Percentiles rank a stretch among this genome's conserved stretches.
Conservation (phyloP, 768 basidiomycete genomes). For the Glaciozyma antarctica region DNA sequence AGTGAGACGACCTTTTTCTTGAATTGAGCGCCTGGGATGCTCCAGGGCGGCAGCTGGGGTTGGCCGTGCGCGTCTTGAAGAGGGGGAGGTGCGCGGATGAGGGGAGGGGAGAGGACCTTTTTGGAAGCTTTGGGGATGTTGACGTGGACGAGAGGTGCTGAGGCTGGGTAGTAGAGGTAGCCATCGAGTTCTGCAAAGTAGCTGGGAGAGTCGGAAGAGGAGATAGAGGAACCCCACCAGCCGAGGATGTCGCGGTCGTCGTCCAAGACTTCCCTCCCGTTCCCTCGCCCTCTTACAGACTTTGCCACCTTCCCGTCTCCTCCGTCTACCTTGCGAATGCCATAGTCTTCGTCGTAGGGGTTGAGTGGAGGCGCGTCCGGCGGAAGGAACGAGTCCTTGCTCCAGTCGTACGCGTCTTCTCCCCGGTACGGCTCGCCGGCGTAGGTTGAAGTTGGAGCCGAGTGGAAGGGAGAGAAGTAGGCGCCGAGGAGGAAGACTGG, state of each 20-base stretch:
- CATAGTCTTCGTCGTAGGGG: not conserved
- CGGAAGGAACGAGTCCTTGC: not conserved
- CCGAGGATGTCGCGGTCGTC: not conserved
- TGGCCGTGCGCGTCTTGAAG: too few species aligned
- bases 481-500: slow-evolving; percentile 29
- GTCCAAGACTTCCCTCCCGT: not conserved
- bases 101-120: too few species aligned
- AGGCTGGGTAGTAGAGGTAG: slow-evolving; percentile 7
- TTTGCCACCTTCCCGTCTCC: not conserved
- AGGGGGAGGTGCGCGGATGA: too few species aligned
- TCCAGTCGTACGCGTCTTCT: not conserved
- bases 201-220: not conserved
- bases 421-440: not conserved
- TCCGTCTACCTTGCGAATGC: not conserved
- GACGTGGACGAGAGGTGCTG: not conserved
- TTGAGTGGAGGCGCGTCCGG: slow-evolving; percentile 3
- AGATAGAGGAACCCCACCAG: too few species aligned
- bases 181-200: not conserved
- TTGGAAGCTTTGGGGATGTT: too few species aligned
- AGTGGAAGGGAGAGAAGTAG: slow-evolving; percentile 7
- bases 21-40: too few species aligned
- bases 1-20: too few species aligned
- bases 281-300: not conserved
- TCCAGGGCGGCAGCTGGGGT: too few species aligned
- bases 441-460: not conserved